phyloP scores from a whole-genome alignment of 495 filamentous ascomycete species.

The Pseudomonodictys pantanalensis region DNA sequence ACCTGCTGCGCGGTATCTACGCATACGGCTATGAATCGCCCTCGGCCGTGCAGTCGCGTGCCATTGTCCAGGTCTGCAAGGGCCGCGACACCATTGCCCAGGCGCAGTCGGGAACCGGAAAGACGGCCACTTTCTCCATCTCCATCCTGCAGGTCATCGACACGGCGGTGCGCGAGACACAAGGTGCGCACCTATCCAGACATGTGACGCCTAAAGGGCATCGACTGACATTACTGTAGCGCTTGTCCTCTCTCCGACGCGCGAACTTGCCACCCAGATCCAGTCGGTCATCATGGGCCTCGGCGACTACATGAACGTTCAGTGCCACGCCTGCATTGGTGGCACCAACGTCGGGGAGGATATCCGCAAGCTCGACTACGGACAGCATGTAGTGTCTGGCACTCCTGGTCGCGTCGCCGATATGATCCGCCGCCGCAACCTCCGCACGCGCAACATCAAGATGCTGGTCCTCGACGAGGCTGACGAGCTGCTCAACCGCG shows the following conservation, averaged over 20 bases:
- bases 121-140: conserved; percentile 98
- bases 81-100: conserved; percentile 98
- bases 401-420: conserved; percentile 95
- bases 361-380: conserved; percentile 93
- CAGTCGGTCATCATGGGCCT: conserved; percentile 96
- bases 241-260: conserved; percentile 93
- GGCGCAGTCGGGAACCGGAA: conserved; percentile 98
- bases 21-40: conserved; percentile 98
- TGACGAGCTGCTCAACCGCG: conserved; percentile 83
- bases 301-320: conserved; percentile 98
- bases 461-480: conserved; percentile 99
- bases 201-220: not conserved
- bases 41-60: conserved; percentile 93
- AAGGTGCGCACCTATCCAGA: conserved; percentile 51
- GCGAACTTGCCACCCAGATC: conserved; percentile 96
- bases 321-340: conserved; percentile 98
- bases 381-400: conserved; percentile 93
- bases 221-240: conserved; percentile 49
- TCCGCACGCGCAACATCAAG: conserved; percentile 94
- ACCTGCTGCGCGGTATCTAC: conserved; percentile 94
- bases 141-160: conserved; percentile 84
- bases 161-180: conserved; percentile 69
- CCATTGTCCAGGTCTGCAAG: conserved; percentile 98
- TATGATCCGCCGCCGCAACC: conserved; percentile 96
- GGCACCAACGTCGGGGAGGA: conserved; percentile 97